Percentiles rank a stretch among this genome's conserved stretches.
Conservation (phyloP, 768 basidiomycete genomes). For the Boletales sp. region DNA sequence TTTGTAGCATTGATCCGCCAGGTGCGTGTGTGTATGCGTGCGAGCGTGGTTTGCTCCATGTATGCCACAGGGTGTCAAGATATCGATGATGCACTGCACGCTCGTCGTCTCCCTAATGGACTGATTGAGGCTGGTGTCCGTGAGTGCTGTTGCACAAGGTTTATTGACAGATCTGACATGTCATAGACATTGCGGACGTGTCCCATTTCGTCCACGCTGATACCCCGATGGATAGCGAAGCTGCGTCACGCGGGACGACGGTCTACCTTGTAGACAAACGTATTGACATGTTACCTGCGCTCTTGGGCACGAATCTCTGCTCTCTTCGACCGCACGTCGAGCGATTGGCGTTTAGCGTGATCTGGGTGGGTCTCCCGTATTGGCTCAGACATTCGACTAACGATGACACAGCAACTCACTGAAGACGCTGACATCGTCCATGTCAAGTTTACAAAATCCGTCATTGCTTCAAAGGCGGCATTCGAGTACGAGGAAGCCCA, state of each 20-base stretch:
- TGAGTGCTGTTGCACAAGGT: constrained; percentile 45
- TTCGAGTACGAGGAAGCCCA: constrained; percentile 99
- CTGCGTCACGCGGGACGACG: constrained; percentile 92
- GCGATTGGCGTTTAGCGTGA: constrained; percentile 88
- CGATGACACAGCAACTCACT: constrained; percentile 68
- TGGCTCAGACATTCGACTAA: neutral
- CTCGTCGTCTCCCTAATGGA: constrained; percentile 80
- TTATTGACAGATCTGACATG: neutral
- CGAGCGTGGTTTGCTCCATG: neutral
- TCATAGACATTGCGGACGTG: constrained; percentile 93
- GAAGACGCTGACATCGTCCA: constrained; percentile 86
- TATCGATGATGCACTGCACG: constrained; percentile 97
- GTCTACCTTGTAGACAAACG: constrained; percentile 98
- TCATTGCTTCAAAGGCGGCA: constrained; percentile 93
- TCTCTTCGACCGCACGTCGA: constrained; percentile 91
- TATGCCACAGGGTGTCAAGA: constrained; percentile 80
- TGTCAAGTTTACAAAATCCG: constrained; percentile 91
- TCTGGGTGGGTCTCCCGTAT: constrained; percentile 66
- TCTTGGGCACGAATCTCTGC: constrained; percentile 95
- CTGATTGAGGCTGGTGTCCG: constrained; percentile 98
- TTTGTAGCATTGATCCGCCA: constrained; percentile 98
- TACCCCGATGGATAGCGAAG: constrained; percentile 95
- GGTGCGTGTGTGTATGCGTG: constrained; percentile 39
- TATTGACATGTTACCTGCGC: constrained; percentile 94
- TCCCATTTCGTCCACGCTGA: constrained; percentile 93